phyloP scores from a whole-genome alignment of 257 asterid species.

The Catharanthus roseus region DNA sequence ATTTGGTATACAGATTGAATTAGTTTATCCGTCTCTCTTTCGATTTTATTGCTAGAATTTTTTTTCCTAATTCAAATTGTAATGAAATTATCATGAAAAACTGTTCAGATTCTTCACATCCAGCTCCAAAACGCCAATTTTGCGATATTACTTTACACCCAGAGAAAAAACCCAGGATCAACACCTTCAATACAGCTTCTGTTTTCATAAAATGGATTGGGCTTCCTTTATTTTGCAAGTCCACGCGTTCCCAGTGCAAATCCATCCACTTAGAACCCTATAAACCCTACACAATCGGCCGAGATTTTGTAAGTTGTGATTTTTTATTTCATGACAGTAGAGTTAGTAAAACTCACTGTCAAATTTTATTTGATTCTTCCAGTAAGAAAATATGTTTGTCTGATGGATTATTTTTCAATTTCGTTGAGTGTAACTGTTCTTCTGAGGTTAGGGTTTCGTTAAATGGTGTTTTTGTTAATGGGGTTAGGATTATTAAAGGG shows the following conservation, averaged over 20 bases:
- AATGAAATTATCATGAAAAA: conserved; percentile 31
- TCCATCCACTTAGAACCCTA: conserved; percentile 47
- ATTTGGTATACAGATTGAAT: neutral
- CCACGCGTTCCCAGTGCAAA: conserved; percentile 36
- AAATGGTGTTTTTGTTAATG: conserved; percentile 71
- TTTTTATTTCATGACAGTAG: conserved; percentile 44
- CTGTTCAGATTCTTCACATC: conserved; percentile 45
- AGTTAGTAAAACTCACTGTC: conserved; percentile 67
- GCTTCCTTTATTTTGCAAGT: conserved; percentile 48
- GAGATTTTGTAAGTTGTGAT: conserved; percentile 44
- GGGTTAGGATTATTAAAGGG: conserved; percentile 34
- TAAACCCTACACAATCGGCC: conserved; percentile 62
- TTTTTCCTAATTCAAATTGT: neutral
- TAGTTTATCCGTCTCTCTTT: neutral
- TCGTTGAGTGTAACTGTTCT: conserved; percentile 23
- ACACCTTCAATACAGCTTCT: conserved; percentile 35
- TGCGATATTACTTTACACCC: conserved; percentile 22
- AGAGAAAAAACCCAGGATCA: conserved; percentile 31
- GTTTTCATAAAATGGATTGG: conserved; percentile 42
- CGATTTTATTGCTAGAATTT: neutral
- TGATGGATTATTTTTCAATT: conserved; percentile 50
- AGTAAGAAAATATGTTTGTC: conserved; percentile 44
- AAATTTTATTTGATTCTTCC: conserved; percentile 51
- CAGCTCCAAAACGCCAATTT: conserved; percentile 28
- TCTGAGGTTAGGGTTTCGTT: conserved; percentile 45